Conservation (phyloP, 2,329 filamentous ascomycete genomes). For the Amauroascus niger region DNA sequence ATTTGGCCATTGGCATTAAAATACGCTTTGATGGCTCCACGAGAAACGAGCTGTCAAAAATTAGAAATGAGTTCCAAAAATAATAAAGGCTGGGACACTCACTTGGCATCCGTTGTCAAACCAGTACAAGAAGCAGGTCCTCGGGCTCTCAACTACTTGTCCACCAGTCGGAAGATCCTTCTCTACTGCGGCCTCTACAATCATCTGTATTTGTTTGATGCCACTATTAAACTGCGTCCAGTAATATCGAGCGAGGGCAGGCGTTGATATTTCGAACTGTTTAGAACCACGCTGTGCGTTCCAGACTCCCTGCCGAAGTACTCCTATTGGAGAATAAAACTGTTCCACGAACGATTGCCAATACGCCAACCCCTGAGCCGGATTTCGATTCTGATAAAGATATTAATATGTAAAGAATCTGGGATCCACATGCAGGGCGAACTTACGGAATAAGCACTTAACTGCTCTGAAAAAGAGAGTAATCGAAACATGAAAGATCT, state of each 20-base stretch:
- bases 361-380: constrained; percentile 58
- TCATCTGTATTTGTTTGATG: constrained; percentile 74
- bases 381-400: constrained; percentile 43
- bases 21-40: constrained; percentile 65
- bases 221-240: constrained; percentile 81
- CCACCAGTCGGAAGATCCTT: constrained; percentile 51
- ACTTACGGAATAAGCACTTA: constrained; percentile 51
- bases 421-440: background rate
- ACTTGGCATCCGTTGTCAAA: constrained; percentile 77
- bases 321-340: constrained; percentile 70
- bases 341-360: constrained; percentile 72
- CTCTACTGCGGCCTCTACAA: constrained; percentile 60
- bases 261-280: constrained; percentile 74
- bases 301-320: constrained; percentile 63
- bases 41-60: constrained; percentile 56
- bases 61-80: constrained; percentile 6
- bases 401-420: constrained; percentile 12
- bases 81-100: constrained; percentile 30
- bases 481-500: constrained; percentile 44
- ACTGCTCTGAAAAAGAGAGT: constrained; percentile 47
- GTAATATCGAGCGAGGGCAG: constrained; percentile 80
- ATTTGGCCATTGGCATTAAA: constrained; percentile 74
- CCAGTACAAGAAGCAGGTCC: constrained; percentile 78
- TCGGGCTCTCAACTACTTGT: constrained; percentile 64
- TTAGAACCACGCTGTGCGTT: constrained; percentile 53